Base-by-base conservation (phyloP, 106 monocot species). In the Triglochin maritima region DNA sequence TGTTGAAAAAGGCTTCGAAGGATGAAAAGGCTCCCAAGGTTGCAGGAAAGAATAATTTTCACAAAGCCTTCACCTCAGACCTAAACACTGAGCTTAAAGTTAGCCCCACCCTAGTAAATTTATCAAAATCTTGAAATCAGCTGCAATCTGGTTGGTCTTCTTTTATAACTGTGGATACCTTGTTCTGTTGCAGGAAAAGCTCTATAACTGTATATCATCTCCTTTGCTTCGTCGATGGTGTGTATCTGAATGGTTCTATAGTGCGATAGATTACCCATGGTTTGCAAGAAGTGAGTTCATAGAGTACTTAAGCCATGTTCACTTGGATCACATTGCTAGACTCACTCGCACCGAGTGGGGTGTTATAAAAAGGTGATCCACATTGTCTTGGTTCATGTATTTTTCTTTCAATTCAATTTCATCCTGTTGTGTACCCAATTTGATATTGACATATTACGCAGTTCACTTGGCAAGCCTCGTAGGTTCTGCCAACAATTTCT, bases 251-350 rank as follows among this genome's bases (percentile, higher is more conserved):
- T 99, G 98, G 98, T 99, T 99, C 58, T 99, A 99, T 45, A 99
- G 98, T 74, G 92, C 98, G 60, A 92, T 99, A 75, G 98, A 99
- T 78, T 99, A 89, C 66, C 98, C 98, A 43, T 99, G 92, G 92
- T 99, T 99, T 89, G 86, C 84, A 12, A 86, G 83, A 81, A 88
- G 82, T 82, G 98, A 99, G 71, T 99, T 92, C 78, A 89, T 92
- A 9, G 98, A 89, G 71, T 99, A 99, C 72, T 75, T 99, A 64
- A 86, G 86, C 72, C 92, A 99, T 84, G 98, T 99, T 69, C 78
- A 78, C 62, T 65, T 99, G 44, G 98, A 89, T 49, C 98, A 99
- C 75, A 70, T 99, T 48, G 92, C 98, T 46, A 92, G 98, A 72
- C 82, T 99, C 10, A 99, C 92, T 67, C 92, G 89, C 59, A 82